Evolutionary conservation across 768 basidiomycete species (phyloP).

Genomic region (Agaricus sinodeliciosus): DNA sequence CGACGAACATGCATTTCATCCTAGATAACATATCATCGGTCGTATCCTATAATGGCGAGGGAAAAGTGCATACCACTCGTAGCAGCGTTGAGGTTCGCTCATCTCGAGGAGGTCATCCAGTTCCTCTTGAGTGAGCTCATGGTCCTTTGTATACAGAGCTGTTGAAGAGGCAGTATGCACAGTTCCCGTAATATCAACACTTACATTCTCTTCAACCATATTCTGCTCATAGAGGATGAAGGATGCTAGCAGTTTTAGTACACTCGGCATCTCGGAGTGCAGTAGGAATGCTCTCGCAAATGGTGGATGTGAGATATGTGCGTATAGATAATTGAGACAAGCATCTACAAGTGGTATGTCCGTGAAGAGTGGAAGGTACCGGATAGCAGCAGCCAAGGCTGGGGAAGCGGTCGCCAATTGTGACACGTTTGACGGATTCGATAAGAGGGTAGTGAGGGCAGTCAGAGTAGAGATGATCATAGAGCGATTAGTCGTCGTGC

Average conservation of each 20-base stretch:
- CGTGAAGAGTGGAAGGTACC: slow-evolving; percentile 64
- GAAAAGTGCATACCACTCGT: slow-evolving; percentile 56
- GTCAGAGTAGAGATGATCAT: slow-evolving; percentile 63
- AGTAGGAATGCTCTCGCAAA: slow-evolving; percentile 76
- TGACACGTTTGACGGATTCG: slow-evolving; percentile 48
- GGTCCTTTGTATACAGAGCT: slow-evolving; percentile 41
- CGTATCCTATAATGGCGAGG: background rate
- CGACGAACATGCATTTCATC: slow-evolving; percentile 88
- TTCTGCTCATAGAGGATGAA: slow-evolving; percentile 64
- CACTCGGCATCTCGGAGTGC: slow-evolving; percentile 62
- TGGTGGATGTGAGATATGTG: slow-evolving; percentile 65
- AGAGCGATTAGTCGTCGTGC: slow-evolving; percentile 62
- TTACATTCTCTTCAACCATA: slow-evolving; percentile 51
- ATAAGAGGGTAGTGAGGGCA: slow-evolving; percentile 55
- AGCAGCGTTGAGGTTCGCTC: slow-evolving; percentile 74
- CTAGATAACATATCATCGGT: slow-evolving; percentile 31
- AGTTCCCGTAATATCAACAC: slow-evolving; percentile 53
- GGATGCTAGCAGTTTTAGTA: slow-evolving; percentile 60
- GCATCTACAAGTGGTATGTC: slow-evolving; percentile 69
- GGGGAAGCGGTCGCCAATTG: slow-evolving; percentile 51
- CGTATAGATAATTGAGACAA: slow-evolving; percentile 67
- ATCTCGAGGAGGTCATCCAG: slow-evolving; percentile 48
- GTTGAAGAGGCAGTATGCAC: slow-evolving; percentile 53
- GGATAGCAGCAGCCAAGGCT: slow-evolving; percentile 56
- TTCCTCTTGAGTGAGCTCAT: slow-evolving; percentile 69